Evolutionary conservation across 2,329 filamentous ascomycete species (phyloP).

Genomic region (Sclerotinia subarctica): DNA sequence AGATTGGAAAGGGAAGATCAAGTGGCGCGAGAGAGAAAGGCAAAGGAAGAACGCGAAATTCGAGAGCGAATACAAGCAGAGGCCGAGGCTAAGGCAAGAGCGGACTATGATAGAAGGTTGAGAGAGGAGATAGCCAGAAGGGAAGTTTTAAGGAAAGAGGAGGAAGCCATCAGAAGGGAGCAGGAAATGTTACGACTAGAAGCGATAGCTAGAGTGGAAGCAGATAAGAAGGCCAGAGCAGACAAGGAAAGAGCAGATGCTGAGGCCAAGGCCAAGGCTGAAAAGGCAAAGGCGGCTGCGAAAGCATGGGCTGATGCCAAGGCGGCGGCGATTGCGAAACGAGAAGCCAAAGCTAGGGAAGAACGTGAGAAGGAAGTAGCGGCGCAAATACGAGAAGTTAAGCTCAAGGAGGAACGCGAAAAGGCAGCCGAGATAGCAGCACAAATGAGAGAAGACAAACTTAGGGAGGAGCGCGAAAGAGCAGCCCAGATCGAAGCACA

Average conservation of each 20-base stretch:
- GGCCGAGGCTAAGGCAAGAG: conserved; percentile 47
- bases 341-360: conserved; percentile 25
- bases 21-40: conserved; percentile 25
- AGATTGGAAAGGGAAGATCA: conserved; percentile 29
- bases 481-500: background rate
- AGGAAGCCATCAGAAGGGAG: conserved; percentile 19
- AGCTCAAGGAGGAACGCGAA: conserved; percentile 35
- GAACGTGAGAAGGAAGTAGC: conserved; percentile 26
- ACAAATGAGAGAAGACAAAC: background rate
- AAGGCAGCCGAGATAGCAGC: conserved; percentile 24
- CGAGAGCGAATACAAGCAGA: conserved; percentile 44
- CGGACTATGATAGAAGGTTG: conserved; percentile 43
- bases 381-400: conserved; percentile 39
- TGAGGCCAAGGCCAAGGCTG: conserved; percentile 32
- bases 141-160: conserved; percentile 22
- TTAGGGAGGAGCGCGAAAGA: background rate
- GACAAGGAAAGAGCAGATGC: conserved; percentile 3
- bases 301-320: conserved; percentile 14
- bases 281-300: conserved; percentile 25
- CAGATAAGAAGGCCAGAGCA: conserved; percentile 25
- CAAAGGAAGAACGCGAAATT: conserved; percentile 51
- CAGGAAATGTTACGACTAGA: conserved; percentile 34
- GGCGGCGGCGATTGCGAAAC: conserved; percentile 26
- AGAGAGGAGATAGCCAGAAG: conserved; percentile 33
- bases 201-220: conserved; percentile 26